A percentile compares a stretch with the other conserved stretches of the same genome.
Evolutionary conservation across 495 filamentous ascomycete genomes (phyloP).

Genomic region (Penicillium arizonense): DNA sequence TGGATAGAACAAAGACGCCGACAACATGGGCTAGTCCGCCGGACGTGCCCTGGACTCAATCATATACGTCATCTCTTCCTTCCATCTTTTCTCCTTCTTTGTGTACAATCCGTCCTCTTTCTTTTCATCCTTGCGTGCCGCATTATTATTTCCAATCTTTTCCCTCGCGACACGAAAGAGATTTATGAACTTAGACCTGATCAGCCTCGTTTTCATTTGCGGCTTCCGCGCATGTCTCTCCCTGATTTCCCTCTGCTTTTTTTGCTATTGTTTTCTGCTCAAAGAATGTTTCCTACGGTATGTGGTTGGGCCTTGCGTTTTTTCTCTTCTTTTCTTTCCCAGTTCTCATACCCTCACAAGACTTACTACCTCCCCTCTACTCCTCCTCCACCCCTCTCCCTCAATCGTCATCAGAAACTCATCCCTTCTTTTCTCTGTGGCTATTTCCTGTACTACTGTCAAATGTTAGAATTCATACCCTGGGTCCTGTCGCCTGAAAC

Average conservation of each 20-base stretch:
- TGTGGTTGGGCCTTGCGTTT: neutral
- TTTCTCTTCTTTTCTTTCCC: neutral
- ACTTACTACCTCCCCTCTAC: neutral
- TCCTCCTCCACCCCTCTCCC: neutral
- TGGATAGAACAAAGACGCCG: no score
- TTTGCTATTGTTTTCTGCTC: neutral
- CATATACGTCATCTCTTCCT: neutral
- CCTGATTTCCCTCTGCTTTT: neutral
- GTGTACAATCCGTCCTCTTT: constrained; percentile 15
- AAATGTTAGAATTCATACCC: constrained; percentile 15
- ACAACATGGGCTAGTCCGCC: no score
- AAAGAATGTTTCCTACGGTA: neutral
- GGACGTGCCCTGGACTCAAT: no score
- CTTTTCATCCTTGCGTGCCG: neutral
- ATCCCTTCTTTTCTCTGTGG: neutral
- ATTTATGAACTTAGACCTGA: constrained; percentile 10
- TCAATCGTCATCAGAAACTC: no score
- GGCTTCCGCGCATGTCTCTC: neutral
- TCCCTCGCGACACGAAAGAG: constrained; percentile 1
- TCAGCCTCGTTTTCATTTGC: neutral
- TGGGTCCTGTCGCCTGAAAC: neutral
- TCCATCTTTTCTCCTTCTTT: neutral
- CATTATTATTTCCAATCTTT: neutral
- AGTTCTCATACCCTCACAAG: no score
- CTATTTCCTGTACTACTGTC: constrained; percentile 7